Base-by-base conservation (phyloP, 2,329 filamentous ascomycete species). In the Scedosporium apiospermum region DNA sequence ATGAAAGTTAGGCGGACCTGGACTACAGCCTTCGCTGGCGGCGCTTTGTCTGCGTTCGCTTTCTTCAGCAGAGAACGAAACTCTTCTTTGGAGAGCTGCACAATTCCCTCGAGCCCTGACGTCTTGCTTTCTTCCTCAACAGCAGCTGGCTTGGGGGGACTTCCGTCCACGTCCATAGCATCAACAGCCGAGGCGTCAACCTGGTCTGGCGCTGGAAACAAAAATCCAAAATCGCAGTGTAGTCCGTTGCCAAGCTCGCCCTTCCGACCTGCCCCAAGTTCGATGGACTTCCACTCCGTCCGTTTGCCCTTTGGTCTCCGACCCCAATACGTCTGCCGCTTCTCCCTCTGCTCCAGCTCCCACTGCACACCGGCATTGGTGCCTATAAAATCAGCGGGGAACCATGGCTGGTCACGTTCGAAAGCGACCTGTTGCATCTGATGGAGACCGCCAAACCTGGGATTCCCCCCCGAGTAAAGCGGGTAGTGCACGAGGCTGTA, bases 211-310 rank as follows among this genome's bases (percentile, higher is more conserved):
- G 64, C 5, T 4, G 65, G 72, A 62, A 91, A 78, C n/a, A 96
- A 73, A 41, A 78, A 77, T 69, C 91, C 88, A 82, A 91, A 96
- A 70, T 96, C 91, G 74, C 90, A 96, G 9, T 86, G 84, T 82
- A 90, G 91, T 0, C 92, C 92, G 61, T 84, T 76, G 1, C 95
- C 95, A 38, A 96, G 70, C 72, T 98, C 95, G 1, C 93, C 93
- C 69, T 86, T 93, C 61, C 85, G 83, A 1, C 84, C 87, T 46
- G 83, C 81, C 0, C 91, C 90, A 9, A 97, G 77, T 67, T 91
- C 83, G 10, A 98, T 77, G 4, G 84, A 86, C 18, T 85, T 81
- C 84, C 88, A 98, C 63, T 88, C 87, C 1, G 86, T 77, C 61
- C 92, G 82, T 74, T 95, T 96, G 23, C 90, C 89, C 72, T 90